phyloP scores from a whole-genome alignment of 2,329 filamentous ascomycete species.

The Sporothrix luriei region DNA sequence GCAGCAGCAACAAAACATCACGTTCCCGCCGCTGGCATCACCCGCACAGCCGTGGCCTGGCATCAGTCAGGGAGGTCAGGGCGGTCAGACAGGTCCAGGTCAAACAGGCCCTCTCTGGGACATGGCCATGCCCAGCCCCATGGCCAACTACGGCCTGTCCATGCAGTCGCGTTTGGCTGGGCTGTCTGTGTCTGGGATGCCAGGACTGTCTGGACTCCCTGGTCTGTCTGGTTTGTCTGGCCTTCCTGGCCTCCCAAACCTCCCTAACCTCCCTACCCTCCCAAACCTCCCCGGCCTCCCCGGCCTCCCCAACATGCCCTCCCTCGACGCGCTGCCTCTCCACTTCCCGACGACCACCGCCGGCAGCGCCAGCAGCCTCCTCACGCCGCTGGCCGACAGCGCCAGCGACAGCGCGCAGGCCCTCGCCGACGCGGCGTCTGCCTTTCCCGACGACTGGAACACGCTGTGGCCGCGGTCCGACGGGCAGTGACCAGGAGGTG shows the following conservation, averaged over 20 bases:
- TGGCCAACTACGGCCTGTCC: constrained; percentile 1
- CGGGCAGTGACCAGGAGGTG: too few relatives aligned
- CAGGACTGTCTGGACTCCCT: background rate
- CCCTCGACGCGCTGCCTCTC: background rate
- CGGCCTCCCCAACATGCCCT: too few relatives aligned
- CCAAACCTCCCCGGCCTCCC: too few relatives aligned
- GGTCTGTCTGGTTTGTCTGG: background rate
- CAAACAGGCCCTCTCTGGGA: background rate
- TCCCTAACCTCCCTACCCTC: too few relatives aligned
- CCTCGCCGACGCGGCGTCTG: background rate
- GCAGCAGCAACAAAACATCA: background rate
- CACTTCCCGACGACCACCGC: background rate
- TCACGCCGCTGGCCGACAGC: background rate
- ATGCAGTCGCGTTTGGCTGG: background rate
- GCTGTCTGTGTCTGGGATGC: background rate
- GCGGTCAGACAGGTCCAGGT: background rate
- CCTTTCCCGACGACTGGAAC: background rate
- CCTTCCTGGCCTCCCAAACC: background rate
- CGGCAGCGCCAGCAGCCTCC: background rate
- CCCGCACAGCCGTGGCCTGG: background rate
- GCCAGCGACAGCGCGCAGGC: background rate
- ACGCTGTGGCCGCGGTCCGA: background rate
- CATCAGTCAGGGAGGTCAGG: background rate
- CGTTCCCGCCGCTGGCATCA: background rate
- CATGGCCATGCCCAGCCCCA: constrained; percentile 3